Percentiles rank a stretch among this genome's conserved stretches.
phyloP scores from a whole-genome alignment of 495 filamentous ascomycete genomes.

The Gamarada debralockiae region DNA sequence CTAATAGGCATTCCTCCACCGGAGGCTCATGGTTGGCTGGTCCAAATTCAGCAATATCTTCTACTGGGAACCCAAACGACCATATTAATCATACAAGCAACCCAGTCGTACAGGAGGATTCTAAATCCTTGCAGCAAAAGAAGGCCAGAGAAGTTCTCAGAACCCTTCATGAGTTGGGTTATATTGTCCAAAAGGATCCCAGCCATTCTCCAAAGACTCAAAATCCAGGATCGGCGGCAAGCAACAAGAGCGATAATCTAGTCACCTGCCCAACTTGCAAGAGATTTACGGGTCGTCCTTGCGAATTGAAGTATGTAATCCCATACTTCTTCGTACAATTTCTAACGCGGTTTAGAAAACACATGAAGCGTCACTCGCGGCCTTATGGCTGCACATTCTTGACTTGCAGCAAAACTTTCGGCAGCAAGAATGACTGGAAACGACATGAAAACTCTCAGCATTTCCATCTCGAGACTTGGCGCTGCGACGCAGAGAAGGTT shows the following conservation, averaged over 20 bases:
- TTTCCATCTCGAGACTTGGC: constrained; percentile 69
- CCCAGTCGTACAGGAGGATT: constrained; percentile 1
- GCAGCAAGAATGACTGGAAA: constrained; percentile 96
- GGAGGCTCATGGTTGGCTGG: neutral
- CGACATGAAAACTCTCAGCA: constrained; percentile 91
- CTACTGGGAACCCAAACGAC: neutral
- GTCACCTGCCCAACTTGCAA: constrained; percentile 49
- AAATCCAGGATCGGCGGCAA: constrained; percentile 18
- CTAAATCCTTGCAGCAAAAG: constrained; percentile 4
- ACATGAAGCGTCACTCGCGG: constrained; percentile 78
- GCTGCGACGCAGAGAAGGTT: constrained; percentile 50
- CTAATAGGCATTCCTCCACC: constrained; percentile 15
- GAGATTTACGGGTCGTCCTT: constrained; percentile 54
- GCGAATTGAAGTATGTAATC: constrained; percentile 64
- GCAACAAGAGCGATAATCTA: constrained; percentile 33
- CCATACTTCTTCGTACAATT: constrained; percentile 1
- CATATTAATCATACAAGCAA: constrained; percentile 3
- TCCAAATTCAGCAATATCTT: neutral
- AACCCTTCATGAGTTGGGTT: constrained; percentile 11
- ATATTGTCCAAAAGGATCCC: constrained; percentile 16
- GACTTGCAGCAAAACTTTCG: constrained; percentile 70
- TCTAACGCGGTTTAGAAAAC: constrained; percentile 58
- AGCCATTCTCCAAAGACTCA: neutral
- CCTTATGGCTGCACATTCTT: constrained; percentile 86
- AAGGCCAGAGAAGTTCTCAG: constrained; percentile 19